phyloP scores from a whole-genome alignment of 148 eudicot genomes.

The Cornus suecica region DNA sequence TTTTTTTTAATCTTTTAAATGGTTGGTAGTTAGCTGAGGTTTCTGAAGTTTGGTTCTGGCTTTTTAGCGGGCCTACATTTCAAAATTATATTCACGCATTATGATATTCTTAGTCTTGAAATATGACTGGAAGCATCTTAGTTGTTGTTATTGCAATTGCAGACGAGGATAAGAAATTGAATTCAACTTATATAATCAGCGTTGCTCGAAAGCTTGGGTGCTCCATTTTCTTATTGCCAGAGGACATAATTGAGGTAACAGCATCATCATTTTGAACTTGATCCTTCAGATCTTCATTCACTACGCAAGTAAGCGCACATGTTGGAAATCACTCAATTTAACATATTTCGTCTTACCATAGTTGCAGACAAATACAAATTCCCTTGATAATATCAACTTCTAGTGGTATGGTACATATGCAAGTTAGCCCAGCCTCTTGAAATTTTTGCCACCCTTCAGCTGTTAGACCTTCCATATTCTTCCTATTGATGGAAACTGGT shows the following conservation, averaged over 20 bases:
- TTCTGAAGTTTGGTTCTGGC: neutral
- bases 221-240: slow-evolving; percentile 86
- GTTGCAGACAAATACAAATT: neutral
- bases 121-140: neutral
- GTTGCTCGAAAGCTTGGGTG: slow-evolving; percentile 97
- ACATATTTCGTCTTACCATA: too few relatives aligned
- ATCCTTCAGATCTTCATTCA: neutral
- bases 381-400: neutral
- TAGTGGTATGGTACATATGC: neutral
- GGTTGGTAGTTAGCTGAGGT: neutral
- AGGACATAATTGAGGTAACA: slow-evolving; percentile 88
- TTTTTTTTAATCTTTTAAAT: neutral
- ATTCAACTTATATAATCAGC: slow-evolving; percentile 88
- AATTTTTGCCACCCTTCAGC: neutral
- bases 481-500: neutral
- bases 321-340: neutral
- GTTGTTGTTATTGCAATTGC: slow-evolving; percentile 15
- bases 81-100: neutral
- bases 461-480: neutral
- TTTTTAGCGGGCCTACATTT: neutral
- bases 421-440: neutral
- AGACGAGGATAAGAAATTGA: slow-evolving; percentile 90
- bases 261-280: neutral
- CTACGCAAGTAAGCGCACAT: neutral
- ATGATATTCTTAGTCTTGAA: neutral